Evolutionary conservation across 192 early-diverging fungal species (phyloP), one percentile per base, ranked within the genome.

Genomic region (Coemansia sp.): DNA sequence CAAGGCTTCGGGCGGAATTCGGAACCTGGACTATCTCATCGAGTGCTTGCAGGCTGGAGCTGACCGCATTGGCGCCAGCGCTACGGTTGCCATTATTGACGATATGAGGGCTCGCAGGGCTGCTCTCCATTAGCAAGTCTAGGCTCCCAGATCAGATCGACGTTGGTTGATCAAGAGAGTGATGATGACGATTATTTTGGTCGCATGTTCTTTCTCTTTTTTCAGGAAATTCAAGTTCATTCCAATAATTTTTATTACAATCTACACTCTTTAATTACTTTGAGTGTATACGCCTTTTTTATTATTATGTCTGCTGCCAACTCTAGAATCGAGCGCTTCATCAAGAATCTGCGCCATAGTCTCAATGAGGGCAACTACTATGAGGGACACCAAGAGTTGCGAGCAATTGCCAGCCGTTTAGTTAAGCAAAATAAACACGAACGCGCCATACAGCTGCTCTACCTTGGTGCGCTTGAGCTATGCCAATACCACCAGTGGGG

Each of bases 341-440:
- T 83, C 47, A 78, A 87, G 63, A 90, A 88, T 52, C 79, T 88
- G 46, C 87, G 89, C 10, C 82, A 90, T 59, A 92, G 89, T 66
- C 84, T 94, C 30, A 87, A 88, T 64, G 82, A 86, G 47, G 94
- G 92, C 40, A 94, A 96, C 82, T 97, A 96, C 85, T 98, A 98
- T 85, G 96, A 97, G 74, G 94, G 95, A 3, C 95, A 98, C 74
- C 96, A 98, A 75, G 96, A 97, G 93, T 92, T 96, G 78, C 92
- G 94, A 43, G 96, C 96, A 42, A 91, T 97, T 14, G 91, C 90
- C 72, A 90, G 91, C 74, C 94, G 94, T 33, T 89, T 92, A 42
- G 87, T 95, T n/a, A 96, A 95, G 74, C 93, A 95, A 65, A 87
- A 94, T 40, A 93, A 94, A 70, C 84, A 88, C 71, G 78, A 75